phyloP scores from a whole-genome alignment of 1,284 basidiomycete genomes.

The Microbotryum silenes-acaulis region DNA sequence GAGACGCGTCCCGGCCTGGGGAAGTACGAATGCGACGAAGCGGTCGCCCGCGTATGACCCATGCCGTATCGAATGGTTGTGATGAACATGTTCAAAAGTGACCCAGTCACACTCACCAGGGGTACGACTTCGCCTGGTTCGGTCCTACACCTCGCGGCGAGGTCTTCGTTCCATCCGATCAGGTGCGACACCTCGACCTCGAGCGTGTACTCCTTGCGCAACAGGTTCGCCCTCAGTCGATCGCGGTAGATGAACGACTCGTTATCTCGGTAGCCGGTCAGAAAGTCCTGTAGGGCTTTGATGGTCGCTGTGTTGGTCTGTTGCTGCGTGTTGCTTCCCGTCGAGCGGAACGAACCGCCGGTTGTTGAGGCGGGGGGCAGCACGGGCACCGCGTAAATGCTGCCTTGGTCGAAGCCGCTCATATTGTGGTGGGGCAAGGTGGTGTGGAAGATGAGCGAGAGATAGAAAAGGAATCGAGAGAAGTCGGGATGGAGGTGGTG shows the following conservation, averaged over 20 bases:
- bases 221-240: slow-evolving; percentile 76
- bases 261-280: slow-evolving; percentile 56
- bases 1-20: slow-evolving; percentile 1
- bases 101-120: slow-evolving; percentile 51
- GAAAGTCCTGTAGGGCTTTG: slow-evolving; percentile 70
- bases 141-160: slow-evolving; percentile 84
- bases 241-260: slow-evolving; percentile 53
- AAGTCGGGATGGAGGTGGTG: no score
- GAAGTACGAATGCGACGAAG: neutral
- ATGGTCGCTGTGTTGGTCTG: slow-evolving; percentile 52
- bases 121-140: slow-evolving; percentile 82
- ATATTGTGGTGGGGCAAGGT: neutral
- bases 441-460: neutral
- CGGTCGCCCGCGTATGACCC: neutral
- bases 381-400: slow-evolving; percentile 33
- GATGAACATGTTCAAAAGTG: neutral
- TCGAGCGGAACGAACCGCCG: slow-evolving; percentile 3
- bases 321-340: slow-evolving; percentile 11
- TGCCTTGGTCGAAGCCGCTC: slow-evolving; percentile 30
- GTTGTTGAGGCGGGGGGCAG: slow-evolving; percentile 21
- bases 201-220: slow-evolving; percentile 82
- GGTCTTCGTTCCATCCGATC: slow-evolving; percentile 82
- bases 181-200: slow-evolving; percentile 90
- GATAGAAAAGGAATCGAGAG: neutral
- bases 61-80: slow-evolving; percentile 6